Base-by-base conservation (phyloP, 176 grass and related monocot genomes). In the Oropetium thomaeum region DNA sequence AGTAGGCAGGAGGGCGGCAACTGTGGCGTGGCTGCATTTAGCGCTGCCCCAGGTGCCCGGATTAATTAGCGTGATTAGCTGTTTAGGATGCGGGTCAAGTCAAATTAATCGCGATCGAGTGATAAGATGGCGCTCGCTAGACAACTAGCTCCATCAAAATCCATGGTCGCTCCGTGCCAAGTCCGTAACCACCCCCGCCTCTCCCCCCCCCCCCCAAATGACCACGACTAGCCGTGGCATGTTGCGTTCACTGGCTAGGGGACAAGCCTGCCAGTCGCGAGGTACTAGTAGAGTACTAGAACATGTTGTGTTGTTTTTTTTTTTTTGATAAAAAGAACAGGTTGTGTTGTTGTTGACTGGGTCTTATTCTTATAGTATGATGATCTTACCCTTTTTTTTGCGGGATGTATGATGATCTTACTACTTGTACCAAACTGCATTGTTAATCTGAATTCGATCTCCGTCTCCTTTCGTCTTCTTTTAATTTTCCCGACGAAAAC, bases 161-260 rank as follows among this genome's bases (percentile, higher is more conserved):
- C 12, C 52, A 48, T 48, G 59, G 22, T 16, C 51, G 61, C 4
- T 74, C 42, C 49, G 76, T 69, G 76, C 83, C 40, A 37, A 48
- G 30, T 33, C 60, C 39, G n/a, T n/a, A n/a, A n/a, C n/a, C n/a
- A n/a, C n/a, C n/a, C n/a, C n/a, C n/a, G n/a, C n/a, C n/a, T n/a
- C n/a, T n/a, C n/a, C n/a, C n/a, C n/a, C n/a, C n/a, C n/a, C n/a
- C n/a, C n/a, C n/a, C n/a, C n/a, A n/a, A n/a, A n/a, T n/a, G n/a
- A n/a, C 8, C 17, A 59, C 66, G 61, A 74, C 62, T 13, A 8
- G 30, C n/a, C 4, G 2, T 26, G 61, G 53, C 53, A 43, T 33
- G 42, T 41, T 60, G 61, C 49, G 28, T 80, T 74, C 77, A 75
- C 76, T 1, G 38, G 10, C 38, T 47, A 22, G 7, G 49, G n/a